Conservation (phyloP, 2,329 filamentous ascomycete species). For the Talaromyces pinophilus region DNA sequence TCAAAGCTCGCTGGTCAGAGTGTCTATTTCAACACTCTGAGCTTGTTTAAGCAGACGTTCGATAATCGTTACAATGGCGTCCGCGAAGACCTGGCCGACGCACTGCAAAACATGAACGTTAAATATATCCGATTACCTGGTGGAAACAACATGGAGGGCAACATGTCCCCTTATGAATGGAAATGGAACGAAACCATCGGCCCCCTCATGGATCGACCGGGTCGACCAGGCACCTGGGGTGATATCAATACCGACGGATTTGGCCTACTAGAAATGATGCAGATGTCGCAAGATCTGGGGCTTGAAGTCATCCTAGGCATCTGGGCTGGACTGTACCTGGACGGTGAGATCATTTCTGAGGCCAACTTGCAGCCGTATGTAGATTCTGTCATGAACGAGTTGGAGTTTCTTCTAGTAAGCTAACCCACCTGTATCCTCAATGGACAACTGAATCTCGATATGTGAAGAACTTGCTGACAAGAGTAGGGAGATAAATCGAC, state of each 20-base stretch:
- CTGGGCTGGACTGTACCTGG: constrained; percentile 38
- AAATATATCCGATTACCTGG: not conserved
- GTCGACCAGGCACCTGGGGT: not conserved
- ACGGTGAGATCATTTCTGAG: constrained; percentile 41
- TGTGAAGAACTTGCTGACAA: not conserved
- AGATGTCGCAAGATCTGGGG: not conserved
- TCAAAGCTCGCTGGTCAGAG: not conserved
- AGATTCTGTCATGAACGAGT: constrained; percentile 39
- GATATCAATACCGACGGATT: not conserved
- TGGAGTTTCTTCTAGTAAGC: constrained; percentile 27
- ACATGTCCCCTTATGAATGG: constrained; percentile 41
- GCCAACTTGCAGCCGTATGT: constrained; percentile 37
- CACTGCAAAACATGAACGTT: not conserved
- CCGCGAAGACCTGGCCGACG: not conserved
- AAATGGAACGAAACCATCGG: constrained; percentile 57
- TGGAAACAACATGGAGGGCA: constrained; percentile 37
- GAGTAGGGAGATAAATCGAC: constrained; percentile 30
- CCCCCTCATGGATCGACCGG: constrained; percentile 49
- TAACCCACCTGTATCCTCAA: not conserved
- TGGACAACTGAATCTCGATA: not conserved
- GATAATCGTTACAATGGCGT: not conserved
- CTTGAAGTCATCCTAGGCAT: not conserved
- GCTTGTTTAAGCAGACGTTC: not conserved
- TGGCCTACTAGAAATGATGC: not conserved
- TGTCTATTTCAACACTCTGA: constrained; percentile 16